Base-by-base conservation (phyloP, 208 protist species). In the Leishmania turanica region DNA sequence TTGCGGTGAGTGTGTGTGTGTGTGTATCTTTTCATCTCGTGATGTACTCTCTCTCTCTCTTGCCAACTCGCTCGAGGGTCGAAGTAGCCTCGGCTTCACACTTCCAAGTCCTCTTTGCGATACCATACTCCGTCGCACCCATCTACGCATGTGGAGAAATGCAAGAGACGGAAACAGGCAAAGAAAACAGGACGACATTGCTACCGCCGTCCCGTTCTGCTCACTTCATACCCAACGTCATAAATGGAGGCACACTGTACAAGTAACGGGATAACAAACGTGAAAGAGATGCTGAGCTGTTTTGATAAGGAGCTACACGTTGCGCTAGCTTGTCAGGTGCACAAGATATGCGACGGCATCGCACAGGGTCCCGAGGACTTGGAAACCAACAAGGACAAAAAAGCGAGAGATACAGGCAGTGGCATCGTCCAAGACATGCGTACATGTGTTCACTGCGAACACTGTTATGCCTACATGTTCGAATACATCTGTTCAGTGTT, bases 401-500 rank as follows among this genome's bases (percentile, higher is more conserved):
- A 68, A 40, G 4, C 8, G 34, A 68, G 31, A 68, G 15, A 68
- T 17, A 68, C 13, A 68, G 31, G n/a, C 31, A 8, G 27, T 40
- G 58, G 3, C 27, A 7, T 27, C 34, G 42, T 53, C 13, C 13
- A n/a, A 40, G 13, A 40, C 15, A 68, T 40, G 62, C 31, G 31
- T 31, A 31, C 31, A 34, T 31, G n/a, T 21, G 11, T 31, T 19
- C 62, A 40, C 34, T 68, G 7, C n/a, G 8, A 77, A 8, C 7
- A 21, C 3, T 9, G 9, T 21, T 34, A 45, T 45, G 2, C 53
- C 51, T 75, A 90, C 81, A 90, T 90, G 70, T 81, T 80, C 2
- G 87, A 73, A 71, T 90, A 84, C 81, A 88, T 84, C 62, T 69
- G 78, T 71, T 91, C 87, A 7, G 82, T 91, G 40, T 34, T 83